Conservation (phyloP, 345 rosid species). For the Cochlearia excelsa region DNA sequence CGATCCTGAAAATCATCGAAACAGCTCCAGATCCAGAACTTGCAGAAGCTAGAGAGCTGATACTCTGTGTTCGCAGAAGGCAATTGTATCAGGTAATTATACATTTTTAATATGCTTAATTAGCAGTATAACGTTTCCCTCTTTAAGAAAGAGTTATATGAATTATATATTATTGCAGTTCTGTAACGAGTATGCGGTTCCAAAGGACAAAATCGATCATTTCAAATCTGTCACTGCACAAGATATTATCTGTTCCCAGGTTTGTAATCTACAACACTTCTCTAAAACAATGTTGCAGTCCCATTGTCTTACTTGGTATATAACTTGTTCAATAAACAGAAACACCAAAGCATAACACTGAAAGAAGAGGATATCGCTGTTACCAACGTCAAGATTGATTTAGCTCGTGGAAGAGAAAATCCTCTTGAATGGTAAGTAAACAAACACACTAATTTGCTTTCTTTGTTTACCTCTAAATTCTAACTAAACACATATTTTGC, state of each 20-base stretch:
- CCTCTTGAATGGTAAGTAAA: conserved; percentile 82
- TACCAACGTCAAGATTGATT: conserved; percentile 81
- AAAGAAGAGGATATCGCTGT: conserved; percentile 80
- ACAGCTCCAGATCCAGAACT: conserved; percentile 68
- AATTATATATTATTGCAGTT: conserved; percentile 55
- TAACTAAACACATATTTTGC: conserved; percentile 16
- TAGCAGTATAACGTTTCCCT: background rate
- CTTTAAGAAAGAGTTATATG: background rate
- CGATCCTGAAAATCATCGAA: conserved; percentile 79
- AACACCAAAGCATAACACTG: conserved; percentile 52
- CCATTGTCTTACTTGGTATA: conserved; percentile 9
- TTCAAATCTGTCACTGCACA: conserved; percentile 76
- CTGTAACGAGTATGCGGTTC: conserved; percentile 93
- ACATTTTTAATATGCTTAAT: background rate
- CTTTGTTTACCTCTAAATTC: conserved; percentile 12
- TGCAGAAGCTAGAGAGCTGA: conserved; percentile 73
- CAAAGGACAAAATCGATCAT: conserved; percentile 73
- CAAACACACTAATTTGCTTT: conserved; percentile 4
- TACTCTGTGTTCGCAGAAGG: conserved; percentile 82
- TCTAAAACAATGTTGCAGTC: background rate
- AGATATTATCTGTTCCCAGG: conserved; percentile 95
- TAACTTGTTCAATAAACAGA: conserved; percentile 41
- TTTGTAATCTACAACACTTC: conserved; percentile 17
- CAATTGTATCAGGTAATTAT: conserved; percentile 71
- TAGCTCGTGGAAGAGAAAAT: conserved; percentile 78